Base-by-base conservation (phyloP, 2,329 filamentous ascomycete species). In the Fusarium albidum region DNA sequence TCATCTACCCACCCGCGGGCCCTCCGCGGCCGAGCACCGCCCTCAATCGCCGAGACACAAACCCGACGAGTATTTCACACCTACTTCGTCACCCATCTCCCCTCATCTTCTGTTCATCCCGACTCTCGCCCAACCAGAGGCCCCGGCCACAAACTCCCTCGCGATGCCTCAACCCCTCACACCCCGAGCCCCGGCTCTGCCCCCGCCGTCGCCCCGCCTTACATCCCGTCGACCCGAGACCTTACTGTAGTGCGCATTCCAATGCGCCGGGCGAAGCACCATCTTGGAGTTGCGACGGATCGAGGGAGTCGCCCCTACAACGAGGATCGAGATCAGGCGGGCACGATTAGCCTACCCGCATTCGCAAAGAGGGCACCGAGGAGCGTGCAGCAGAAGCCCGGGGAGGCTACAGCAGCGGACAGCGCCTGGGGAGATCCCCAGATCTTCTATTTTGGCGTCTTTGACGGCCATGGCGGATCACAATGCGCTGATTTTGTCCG, bases 381-480 rank as follows among this genome's bases (percentile, higher is more conserved):
- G 56, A 87, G 82, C 65, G 75, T 81, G 45, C 75, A 73, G 41
- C 80, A 79, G 60, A 79, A 74, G 33, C 72, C 75, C 18, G 83
- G 79, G 57, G 86, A 86, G 73, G 86, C 83, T 42, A 91, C 83
- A 18, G 85, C 81, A 9, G 91, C 91, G 6, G 90, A 91, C 52
- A 90, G 88, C 60, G 85, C 90, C 2, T 90, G 85, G 58, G 94
- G 94, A 3, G 94, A 98, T 69, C 94, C 94, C 2, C 94, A 98
- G 71, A 88, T 98, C 28, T 99, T 99, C 74, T 99, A 98, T 73
- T 99, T 97, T 80, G 93, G 85, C 2, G 87, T 98, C 2, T 99
- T 98, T 68, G 95, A 99, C 73, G 95, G 95, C 3, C 95, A 99
- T 75, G 95, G 95, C 9, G 95, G 95, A 15, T 83, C 79, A 15